These are phyloP conservation scores for Penicillium tannophilum DNA, from an alignment of 495 filamentous ascomycete species.

Conservation along the genomic window DNA sequence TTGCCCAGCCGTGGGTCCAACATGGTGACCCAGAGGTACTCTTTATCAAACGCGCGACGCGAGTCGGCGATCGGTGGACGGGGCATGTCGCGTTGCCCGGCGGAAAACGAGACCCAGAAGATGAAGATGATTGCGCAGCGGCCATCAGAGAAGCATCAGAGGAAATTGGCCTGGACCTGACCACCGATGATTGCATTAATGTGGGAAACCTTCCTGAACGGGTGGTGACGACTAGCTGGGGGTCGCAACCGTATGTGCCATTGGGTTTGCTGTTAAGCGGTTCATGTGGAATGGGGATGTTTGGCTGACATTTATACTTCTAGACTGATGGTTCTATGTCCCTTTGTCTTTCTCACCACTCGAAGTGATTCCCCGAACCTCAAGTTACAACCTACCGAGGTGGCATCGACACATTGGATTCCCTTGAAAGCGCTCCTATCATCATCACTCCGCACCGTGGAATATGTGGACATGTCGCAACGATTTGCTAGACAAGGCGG, in stretches of 20 bases:
- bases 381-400: conserved; percentile 69
- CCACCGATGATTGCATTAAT: conserved; percentile 52
- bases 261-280: not conserved
- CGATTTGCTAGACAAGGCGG: conserved; percentile 58
- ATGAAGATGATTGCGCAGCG: conserved; percentile 63
- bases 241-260: conserved; percentile 61
- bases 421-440: conserved; percentile 66
- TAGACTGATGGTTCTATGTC: conserved; percentile 77
- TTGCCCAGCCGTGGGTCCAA: conserved; percentile 69
- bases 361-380: conserved; percentile 59
- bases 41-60: conserved; percentile 75
- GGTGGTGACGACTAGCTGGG: conserved; percentile 72
- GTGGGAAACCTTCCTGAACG: conserved; percentile 73
- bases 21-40: conserved; percentile 74
- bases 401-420: conserved; percentile 78
- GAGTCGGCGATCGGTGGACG: conserved; percentile 74
- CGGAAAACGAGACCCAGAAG: conserved; percentile 69
- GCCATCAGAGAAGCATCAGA: conserved; percentile 71
- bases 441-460: conserved; percentile 61
- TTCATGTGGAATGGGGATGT: not conserved
- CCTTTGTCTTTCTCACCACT: conserved; percentile 70
- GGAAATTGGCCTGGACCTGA: conserved; percentile 71
- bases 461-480: conserved; percentile 67
- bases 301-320: not conserved
- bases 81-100: conserved; percentile 76